Base-by-base conservation (phyloP, 2,329 filamentous ascomycete genomes). In the Pseudonectria foliicola region DNA sequence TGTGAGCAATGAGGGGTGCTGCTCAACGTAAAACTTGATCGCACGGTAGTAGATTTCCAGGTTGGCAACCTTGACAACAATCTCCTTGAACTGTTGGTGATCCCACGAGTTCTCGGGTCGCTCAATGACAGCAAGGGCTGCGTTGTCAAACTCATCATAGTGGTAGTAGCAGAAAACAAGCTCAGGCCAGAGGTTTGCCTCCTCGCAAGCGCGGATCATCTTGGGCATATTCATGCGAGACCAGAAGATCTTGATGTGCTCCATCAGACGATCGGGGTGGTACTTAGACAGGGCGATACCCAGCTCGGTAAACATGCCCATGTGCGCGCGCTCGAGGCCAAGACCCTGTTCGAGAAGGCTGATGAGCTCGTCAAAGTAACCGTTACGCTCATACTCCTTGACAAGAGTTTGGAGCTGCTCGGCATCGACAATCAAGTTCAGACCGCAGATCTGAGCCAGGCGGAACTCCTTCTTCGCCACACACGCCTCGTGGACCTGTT, bases 71-170 rank as follows among this genome's bases (percentile, higher is more conserved):
- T 98, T 98, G 66, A 95, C 80, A 38, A 95, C 75, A 33, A 94
- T 96, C 59, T 98, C 93, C 74, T 98, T 98, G 80, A 98, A 98
- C 31, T 93, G 92, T 61, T 95, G 88, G 67, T 98, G 92, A 62
- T 98, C 93, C 92, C 92, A 98, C 2, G 92, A 89, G 70, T 96
- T 93, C 48, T 93, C 82, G 10, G 92, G 85, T 50, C 88, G 86
- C 70, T 98, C 92, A 77, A 98, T 98, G 70, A 98, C 95, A 13
- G 92, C 87, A 35, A 98, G 75, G 31, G 89, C 88, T 29, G 92
- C 92, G 56, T 98, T 96, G 64, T 98, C 93, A 63, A 84, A 95
- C 60, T 98, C 93, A 48, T 98, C 93, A 55, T 95, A 96, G 66
- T 98, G 92, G 60, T 86, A 87, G 71, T 96, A 96, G 50, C 95